Percentiles rank a stretch among this genome's conserved stretches.
Conservation (phyloP, 2,329 filamentous ascomycete genomes). For the Acrocalymma vagum region DNA sequence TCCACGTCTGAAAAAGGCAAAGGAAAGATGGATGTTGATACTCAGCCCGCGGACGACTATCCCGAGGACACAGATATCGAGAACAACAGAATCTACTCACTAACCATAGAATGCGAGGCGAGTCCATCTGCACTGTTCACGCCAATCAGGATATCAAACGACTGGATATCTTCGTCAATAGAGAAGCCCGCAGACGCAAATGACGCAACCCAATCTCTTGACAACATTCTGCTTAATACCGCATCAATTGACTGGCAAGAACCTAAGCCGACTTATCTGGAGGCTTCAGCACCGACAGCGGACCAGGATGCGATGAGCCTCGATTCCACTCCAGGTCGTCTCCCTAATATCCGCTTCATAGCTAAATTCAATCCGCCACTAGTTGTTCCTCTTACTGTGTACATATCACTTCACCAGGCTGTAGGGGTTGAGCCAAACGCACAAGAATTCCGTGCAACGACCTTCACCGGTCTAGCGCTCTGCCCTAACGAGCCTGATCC, state of each 20-base stretch:
- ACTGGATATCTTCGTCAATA: constrained; percentile 76
- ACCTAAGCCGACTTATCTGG: constrained; percentile 68
- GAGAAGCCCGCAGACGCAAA: constrained; percentile 60
- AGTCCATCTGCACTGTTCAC: constrained; percentile 58
- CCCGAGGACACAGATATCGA: constrained; percentile 47
- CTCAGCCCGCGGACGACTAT: constrained; percentile 18
- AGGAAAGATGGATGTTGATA: constrained; percentile 46
- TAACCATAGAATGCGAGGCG: constrained; percentile 71
- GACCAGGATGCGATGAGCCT: constrained; percentile 63
- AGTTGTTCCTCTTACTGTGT: constrained; percentile 71
- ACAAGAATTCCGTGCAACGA: constrained; percentile 59
- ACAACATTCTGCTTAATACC: constrained; percentile 53
- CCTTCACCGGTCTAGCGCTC: constrained; percentile 61
- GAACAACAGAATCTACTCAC: constrained; percentile 66
- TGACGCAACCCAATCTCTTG: constrained; percentile 43
- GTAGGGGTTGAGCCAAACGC: constrained; percentile 65
- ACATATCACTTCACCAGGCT: constrained; percentile 68
- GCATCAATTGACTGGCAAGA: constrained; percentile 74
- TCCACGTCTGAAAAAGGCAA: constrained; percentile 47
- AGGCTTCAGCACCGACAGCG: constrained; percentile 41
- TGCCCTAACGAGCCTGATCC: constrained; percentile 58
- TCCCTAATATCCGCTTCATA: constrained; percentile 77
- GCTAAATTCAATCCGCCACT: constrained; percentile 79
- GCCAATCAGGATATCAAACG: constrained; percentile 74
- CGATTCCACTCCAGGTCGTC: constrained; percentile 61